phyloP scores from a whole-genome alignment of 2,329 filamentous ascomycete genomes.

The Bimuria novae-zelandiae region DNA sequence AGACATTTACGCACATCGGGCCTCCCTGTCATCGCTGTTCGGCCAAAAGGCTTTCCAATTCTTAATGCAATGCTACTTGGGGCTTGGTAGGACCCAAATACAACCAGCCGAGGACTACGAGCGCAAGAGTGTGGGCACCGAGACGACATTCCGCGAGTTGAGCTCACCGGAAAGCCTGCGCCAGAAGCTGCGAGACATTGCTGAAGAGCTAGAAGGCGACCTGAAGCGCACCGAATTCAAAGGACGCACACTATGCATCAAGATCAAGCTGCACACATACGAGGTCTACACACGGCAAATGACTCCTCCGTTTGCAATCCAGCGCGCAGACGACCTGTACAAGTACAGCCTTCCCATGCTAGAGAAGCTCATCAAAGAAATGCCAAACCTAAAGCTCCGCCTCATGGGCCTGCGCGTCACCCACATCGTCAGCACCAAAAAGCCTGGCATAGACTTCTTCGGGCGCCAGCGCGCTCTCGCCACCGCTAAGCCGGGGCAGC shows the following conservation, averaged over 20 bases:
- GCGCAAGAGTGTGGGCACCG: conserved; percentile 90
- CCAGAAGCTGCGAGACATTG: conserved; percentile 77
- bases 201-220: conserved; percentile 86
- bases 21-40: conserved; percentile 76
- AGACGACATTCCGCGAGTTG: conserved; percentile 87
- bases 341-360: conserved; percentile 81
- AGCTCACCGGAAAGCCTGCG: conserved; percentile 69
- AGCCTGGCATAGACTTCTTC: conserved; percentile 80
- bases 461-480: conserved; percentile 51
- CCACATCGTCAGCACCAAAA: conserved; percentile 84
- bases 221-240: conserved; percentile 79
- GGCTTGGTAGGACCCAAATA: conserved; percentile 81
- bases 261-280: conserved; percentile 92
- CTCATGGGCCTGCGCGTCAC: conserved; percentile 90
- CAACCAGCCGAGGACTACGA: conserved; percentile 88
- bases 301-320: conserved; percentile 73
- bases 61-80: conserved; percentile 80
- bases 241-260: conserved; percentile 87
- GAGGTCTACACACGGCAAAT: conserved; percentile 87
- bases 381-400: conserved; percentile 76
- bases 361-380: conserved; percentile 79
- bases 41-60: conserved; percentile 92
- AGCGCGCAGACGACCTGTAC: conserved; percentile 79
- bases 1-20: conserved; percentile 79
- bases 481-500: conserved; percentile 13